Conservation (phyloP, 129 eudicot species). For the Rutidosis leptorrhynchoides region DNA sequence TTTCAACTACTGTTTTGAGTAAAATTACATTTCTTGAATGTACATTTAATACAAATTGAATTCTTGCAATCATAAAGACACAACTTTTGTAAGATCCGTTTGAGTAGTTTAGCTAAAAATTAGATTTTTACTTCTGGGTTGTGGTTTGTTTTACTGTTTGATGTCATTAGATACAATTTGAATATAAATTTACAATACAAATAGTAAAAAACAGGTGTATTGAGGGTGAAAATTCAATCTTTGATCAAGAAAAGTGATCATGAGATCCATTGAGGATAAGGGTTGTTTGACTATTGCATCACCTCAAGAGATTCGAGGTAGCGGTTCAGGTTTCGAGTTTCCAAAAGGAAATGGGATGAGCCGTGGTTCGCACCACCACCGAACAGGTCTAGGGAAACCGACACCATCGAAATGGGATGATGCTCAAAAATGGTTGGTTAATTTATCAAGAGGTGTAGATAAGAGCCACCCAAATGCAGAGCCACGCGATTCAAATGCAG, state of each 20-base stretch:
- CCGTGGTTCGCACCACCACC: conserved; percentile 28
- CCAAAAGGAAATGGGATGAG: conserved; percentile 59
- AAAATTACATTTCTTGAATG: neutral
- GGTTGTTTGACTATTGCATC: conserved; percentile 48
- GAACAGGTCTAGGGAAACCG: conserved; percentile 68
- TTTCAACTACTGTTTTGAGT: neutral
- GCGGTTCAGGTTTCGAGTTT: conserved; percentile 51
- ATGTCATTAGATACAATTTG: neutral
- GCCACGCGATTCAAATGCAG: conserved; percentile 83
- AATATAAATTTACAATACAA: neutral
- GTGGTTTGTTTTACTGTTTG: conserved; percentile 16
- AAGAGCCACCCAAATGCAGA: conserved; percentile 50
- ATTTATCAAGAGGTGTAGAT: conserved; percentile 70
- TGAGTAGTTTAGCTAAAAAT: neutral
- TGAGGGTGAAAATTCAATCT: conserved; percentile 4
- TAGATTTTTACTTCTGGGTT: conserved; percentile 1
- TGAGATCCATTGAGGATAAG: conserved; percentile 91
- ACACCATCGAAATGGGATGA: conserved; percentile 98
- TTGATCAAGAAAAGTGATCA: conserved; percentile 30
- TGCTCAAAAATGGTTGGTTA: conserved; percentile 93
- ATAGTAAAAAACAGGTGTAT: neutral
- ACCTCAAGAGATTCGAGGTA: conserved; percentile 42
- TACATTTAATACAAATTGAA: neutral
- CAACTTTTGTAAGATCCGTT: neutral
- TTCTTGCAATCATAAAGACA: neutral